Base-by-base conservation (phyloP, 2,329 filamentous ascomycete genomes). In the Trichoderma endophyticum region DNA sequence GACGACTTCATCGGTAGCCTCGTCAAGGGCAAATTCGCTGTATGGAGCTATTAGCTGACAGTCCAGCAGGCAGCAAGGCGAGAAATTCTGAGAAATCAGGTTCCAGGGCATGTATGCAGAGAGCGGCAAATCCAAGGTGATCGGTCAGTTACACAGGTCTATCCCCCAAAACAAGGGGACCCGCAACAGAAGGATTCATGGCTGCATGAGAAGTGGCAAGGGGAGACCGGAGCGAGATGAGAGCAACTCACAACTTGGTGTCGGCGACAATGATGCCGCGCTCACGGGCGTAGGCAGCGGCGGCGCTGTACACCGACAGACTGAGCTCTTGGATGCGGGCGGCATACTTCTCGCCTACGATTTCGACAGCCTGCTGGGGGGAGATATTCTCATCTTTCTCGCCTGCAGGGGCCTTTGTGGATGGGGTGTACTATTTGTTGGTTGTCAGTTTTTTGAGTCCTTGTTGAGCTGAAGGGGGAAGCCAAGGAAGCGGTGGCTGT, bases 311-410 rank as follows among this genome's bases (percentile, higher is more conserved):
- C 71, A 81, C 76, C 7, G 68, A 34, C 21, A 82, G 75, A 7
- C 80, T 78, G 56, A 82, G 75, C 62, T 77, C 74, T 71, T 81
- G 74, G 30, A 82, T 78, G 28, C 75, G 73, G 34, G 79, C 79
- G 72, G 78, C 77, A 57, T 81, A 78, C 62, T 76, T 77, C 59
- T 79, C 78, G 64, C 80, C 80, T 39, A 81, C 75, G 66, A 80
- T 76, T 77, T 86, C 83, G 66, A 80, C 84, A 76, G 90, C 90
- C 77, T 89, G 83, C 69, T 90, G 90, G 0, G 91, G 92, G 71
- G 89, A 88, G 76, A 97, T 97, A 83, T 97, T 97, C 83, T 95
- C 92, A 80, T 97, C 88, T 79, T 96, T 91, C 75, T 90, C 84
- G 30, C 94, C 94, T 36, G 88, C 84, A 77, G 93, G 91, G 1